Evolutionary conservation across 2,329 filamentous ascomycete species (phyloP), one percentile per base, ranked within the genome.

Genomic region (Penicillium sp.): DNA sequence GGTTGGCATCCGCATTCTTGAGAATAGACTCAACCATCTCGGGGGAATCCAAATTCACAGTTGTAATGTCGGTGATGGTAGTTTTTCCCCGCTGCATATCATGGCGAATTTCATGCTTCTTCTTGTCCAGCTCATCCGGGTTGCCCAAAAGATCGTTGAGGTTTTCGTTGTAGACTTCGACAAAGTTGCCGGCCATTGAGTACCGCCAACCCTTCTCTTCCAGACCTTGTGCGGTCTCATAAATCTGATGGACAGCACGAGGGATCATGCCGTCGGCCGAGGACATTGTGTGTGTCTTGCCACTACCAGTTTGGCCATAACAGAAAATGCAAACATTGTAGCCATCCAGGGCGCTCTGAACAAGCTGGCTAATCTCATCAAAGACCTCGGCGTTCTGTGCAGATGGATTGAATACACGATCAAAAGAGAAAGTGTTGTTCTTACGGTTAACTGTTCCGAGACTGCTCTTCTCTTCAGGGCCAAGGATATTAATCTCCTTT

Each of bases 241-340:
- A 96, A 56, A 98, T 95, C 75, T 97, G 91, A 57, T 87, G 81
- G 7, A 94, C 93, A 3, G 93, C 90, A 7, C 86, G 81, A 1
- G 93, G 91, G 52, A 98, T 98, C 85, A 98, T 96, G 58, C 93
- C 93, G 60, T 96, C 88, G 2, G 75, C 71, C 0, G 84, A 86
- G 9, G 87, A 94, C 93, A 98, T 98, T 4, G 93, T 97, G 65
- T 85, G 87, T 0, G 93, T 98, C 76, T 98, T 98, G 53, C 93
- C 93, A 17, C 90, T 93, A 3, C 93, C 93, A 0, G 93, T 98
- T 69, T 98, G 93, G 38, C 93, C 93, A 64, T 98, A 98, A 65
- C 90, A 96, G 72, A 98, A 95, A 55, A 98, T 97, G 70, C 91
- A 97, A 45, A 98, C 93, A 60, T 97, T 98, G 74, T 95, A 98